phyloP scores from a whole-genome alignment of 2,329 filamentous ascomycete species.

The Biscogniauxia marginata region DNA sequence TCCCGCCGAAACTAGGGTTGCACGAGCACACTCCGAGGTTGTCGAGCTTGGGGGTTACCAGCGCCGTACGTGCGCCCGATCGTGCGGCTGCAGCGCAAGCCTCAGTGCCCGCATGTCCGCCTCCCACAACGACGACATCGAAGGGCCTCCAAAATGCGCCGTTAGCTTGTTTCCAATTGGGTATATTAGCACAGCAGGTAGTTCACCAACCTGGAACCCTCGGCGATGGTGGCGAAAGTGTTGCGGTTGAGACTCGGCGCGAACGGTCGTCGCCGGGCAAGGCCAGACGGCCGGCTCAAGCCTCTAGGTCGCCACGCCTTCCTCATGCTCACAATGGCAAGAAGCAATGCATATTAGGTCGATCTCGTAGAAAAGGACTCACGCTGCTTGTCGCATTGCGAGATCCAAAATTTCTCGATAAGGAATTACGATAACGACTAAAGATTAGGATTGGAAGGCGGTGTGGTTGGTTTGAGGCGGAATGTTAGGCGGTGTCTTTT shows the following conservation, averaged over 20 bases:
- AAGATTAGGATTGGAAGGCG: constrained; percentile 9
- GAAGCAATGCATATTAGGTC: background rate
- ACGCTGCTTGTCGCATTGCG: constrained; percentile 1
- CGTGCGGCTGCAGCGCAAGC: constrained; percentile 88
- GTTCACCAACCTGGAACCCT: constrained; percentile 31
- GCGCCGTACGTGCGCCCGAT: constrained; percentile 81
- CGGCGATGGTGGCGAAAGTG: constrained; percentile 32
- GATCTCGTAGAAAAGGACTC: background rate
- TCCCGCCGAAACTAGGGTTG: constrained; percentile 75
- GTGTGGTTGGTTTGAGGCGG: background rate
- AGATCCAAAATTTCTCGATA: constrained; percentile 18
- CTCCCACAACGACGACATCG: constrained; percentile 94
- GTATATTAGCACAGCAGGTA: background rate
- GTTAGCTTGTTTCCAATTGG: background rate
- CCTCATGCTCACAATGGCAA: constrained; percentile 25
- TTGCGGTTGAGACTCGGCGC: constrained; percentile 15
- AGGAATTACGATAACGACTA: constrained; percentile 15
- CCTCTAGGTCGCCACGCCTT: constrained; percentile 31
- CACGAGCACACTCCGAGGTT: constrained; percentile 28
- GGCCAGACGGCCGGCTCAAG: constrained; percentile 24
- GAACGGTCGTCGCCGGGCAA: constrained; percentile 15
- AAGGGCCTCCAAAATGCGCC: constrained; percentile 49
- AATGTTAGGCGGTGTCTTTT: constrained; percentile 6
- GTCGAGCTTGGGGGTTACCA: constrained; percentile 71
- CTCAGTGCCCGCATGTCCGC: constrained; percentile 93